Base-by-base conservation (phyloP, 164 flowering plant genomes). In the Magnolia officinalis region DNA sequence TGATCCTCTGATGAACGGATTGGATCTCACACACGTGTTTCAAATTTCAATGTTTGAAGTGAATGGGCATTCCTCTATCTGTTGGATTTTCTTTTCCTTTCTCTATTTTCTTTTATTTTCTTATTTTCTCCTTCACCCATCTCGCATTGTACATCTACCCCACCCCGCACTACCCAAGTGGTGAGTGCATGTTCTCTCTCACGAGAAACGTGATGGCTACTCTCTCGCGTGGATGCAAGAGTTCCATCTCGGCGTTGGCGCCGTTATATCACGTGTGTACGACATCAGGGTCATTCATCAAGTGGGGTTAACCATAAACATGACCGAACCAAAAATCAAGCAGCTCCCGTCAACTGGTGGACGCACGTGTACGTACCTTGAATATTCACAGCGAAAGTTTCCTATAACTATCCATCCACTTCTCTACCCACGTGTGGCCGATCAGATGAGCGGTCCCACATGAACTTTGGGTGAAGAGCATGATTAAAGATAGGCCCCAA, bases 91-190 rank as follows among this genome's bases (percentile, higher is more conserved):
- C 29, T 26, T 26, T 0, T 69, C 5, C 18, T 63, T 18, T 19
- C 13, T 65, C 67, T 23, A 67, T n/a, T 51, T 31, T 75, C 29
- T 55, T 51, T 20, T 4, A n/a, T 49, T n/a, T 63, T 37, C n/a
- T 70, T 21, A 8, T 19, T 50, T 10, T 31, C 11, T 21, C 45
- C 21, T 37, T 59, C 78, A 10, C 51, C 45, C 51, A 61, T 75
- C n/a, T 59, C 21, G 37, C 73, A 37, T 13, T 26, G 24, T 68
- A 24, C n/a, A 51, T 55, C 65, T 73, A 63, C 67, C 75, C 75
- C 75, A 73, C 75, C 37, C 7, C 20, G 51, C 75, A 73, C 75
- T 73, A 37, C 66, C 11, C 21, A 55, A 72, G 75, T 72, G 66
- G 21, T 23, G 29, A 5, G 2, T 63, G 13, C 18, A 14, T 29